phyloP scores from a whole-genome alignment of 768 basidiomycete genomes.

The Cyclocybe aegerita region DNA sequence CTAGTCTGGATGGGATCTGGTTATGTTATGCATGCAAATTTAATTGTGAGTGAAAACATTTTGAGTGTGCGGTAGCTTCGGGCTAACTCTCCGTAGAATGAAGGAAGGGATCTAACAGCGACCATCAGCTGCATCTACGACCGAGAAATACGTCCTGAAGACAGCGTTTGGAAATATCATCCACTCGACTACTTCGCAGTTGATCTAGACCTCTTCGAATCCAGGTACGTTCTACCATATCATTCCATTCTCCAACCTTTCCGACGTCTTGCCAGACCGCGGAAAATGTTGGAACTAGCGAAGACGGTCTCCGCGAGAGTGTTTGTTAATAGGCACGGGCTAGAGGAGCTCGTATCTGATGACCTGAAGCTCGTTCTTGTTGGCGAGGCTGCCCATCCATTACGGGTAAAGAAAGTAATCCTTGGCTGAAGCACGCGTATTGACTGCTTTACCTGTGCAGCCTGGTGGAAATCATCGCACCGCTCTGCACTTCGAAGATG shows the following conservation, averaged over 20 bases:
- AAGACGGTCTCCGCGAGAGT: slow-evolving; percentile 26
- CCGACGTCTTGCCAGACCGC: slow-evolving; percentile 20
- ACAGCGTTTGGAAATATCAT: slow-evolving; percentile 30
- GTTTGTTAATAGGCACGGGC: slow-evolving; percentile 24
- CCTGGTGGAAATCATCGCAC: slow-evolving; percentile 35
- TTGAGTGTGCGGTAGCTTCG: background rate
- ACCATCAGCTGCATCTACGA: slow-evolving; percentile 20
- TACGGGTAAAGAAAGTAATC: slow-evolving; percentile 32
- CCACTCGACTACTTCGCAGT: slow-evolving; percentile 27
- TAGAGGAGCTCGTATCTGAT: slow-evolving; percentile 51
- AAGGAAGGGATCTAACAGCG: slow-evolving; percentile 22
- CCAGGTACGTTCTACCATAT: slow-evolving; percentile 22
- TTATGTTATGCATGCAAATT: slow-evolving; percentile 20
- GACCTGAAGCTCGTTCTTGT: slow-evolving; percentile 46
- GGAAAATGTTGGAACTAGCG: slow-evolving; percentile 33
- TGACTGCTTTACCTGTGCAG: too few relatives aligned
- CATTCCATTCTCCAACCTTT: background rate
- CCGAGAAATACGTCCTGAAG: slow-evolving; percentile 17
- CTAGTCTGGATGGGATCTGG: slow-evolving; percentile 24
- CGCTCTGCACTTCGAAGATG: slow-evolving; percentile 57
- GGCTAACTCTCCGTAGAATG: slow-evolving; percentile 16
- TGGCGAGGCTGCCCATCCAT: slow-evolving; percentile 62
- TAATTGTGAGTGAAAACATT: slow-evolving; percentile 8
- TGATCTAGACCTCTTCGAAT: slow-evolving; percentile 31
- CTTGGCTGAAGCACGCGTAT: background rate